Conservation (phyloP, 345 rosid genomes). For the Linum trigynum region DNA sequence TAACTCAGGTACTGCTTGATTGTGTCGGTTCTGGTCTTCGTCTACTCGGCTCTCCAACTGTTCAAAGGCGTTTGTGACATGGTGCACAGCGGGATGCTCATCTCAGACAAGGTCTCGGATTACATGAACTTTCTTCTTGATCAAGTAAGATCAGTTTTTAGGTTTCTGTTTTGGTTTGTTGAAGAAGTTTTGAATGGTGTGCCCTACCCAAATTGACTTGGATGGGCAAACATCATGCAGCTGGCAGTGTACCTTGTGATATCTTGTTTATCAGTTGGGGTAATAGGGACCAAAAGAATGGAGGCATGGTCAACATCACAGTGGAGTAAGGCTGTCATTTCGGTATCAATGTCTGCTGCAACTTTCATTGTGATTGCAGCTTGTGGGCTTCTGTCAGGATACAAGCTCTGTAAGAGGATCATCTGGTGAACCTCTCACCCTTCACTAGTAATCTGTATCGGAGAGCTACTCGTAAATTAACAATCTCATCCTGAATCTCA, state of each 20-base stretch:
- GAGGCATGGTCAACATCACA: slow-evolving; percentile 23
- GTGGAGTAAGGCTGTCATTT: slow-evolving; percentile 31
- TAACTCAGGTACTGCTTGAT: slow-evolving; percentile 50
- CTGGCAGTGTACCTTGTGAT: slow-evolving; percentile 52
- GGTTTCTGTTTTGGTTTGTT: background rate
- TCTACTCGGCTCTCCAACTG: slow-evolving; percentile 57
- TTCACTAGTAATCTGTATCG: too few species aligned
- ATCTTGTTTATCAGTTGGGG: slow-evolving; percentile 53
- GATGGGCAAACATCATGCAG: slow-evolving; percentile 20
- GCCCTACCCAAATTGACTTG: slow-evolving; percentile 6
- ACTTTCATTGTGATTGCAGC: slow-evolving; percentile 35
- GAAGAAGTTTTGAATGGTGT: background rate
- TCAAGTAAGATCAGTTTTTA: slow-evolving; percentile 31
- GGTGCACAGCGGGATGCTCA: slow-evolving; percentile 50
- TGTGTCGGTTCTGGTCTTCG: slow-evolving; percentile 33
- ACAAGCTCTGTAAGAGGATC: slow-evolving; percentile 82
- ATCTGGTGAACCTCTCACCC: slow-evolving; percentile 30
- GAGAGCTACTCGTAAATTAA: too few species aligned
- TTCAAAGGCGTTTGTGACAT: slow-evolving; percentile 61
- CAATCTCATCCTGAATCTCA: too few species aligned
- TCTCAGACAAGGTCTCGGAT: slow-evolving; percentile 57
- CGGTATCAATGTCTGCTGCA: slow-evolving; percentile 39
- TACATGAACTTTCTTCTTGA: slow-evolving; percentile 55
- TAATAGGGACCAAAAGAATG: slow-evolving; percentile 28
- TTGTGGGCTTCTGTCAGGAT: slow-evolving; percentile 50